Conservation (phyloP, 345 rosid genomes). For the Eucalyptus decipiens region DNA sequence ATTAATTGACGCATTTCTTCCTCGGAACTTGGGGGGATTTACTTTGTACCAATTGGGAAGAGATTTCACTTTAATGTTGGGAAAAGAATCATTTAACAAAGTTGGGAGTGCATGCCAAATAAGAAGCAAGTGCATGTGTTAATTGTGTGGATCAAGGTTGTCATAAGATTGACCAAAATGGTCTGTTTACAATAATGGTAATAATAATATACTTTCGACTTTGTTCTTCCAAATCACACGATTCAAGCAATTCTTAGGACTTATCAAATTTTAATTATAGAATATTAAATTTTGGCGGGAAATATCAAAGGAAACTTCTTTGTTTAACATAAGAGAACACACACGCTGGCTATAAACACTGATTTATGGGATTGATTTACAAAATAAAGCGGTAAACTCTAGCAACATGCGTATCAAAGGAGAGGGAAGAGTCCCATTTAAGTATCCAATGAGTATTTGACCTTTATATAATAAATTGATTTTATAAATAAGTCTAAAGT, state of each 20-base stretch:
- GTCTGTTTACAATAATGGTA: neutral
- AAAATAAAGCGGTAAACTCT: neutral
- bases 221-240: neutral
- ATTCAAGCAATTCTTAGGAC: neutral
- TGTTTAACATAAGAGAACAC: neutral
- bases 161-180: neutral
- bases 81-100: neutral
- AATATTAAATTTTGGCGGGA: neutral
- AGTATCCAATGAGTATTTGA: neutral
- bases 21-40: neutral
- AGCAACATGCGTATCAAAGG: neutral
- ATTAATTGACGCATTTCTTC: neutral
- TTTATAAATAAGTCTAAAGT: neutral
- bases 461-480: neutral
- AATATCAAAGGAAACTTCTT: neutral
- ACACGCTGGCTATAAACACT: neutral
- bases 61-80: neutral
- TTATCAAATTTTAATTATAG: neutral
- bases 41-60: neutral
- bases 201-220: too few species aligned
- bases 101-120: neutral
- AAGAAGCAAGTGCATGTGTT: neutral
- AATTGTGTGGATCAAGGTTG: neutral
- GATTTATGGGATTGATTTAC: neutral
- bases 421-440: neutral